Conservation (phyloP, 78 protist species). For the Protostelium mycophagum region DNA sequence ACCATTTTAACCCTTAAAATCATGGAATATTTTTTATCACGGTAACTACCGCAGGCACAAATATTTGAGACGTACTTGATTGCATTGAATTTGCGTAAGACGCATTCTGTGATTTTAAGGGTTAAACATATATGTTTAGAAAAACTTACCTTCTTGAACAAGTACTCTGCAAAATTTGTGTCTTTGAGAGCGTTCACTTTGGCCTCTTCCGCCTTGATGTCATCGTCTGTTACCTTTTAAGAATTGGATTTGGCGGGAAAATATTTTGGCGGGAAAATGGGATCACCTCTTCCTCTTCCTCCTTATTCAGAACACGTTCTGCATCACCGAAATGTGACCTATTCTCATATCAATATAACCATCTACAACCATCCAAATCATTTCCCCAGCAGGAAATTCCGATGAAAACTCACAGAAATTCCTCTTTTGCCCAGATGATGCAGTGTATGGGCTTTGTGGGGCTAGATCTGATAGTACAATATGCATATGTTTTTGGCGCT, state of each 20-base stretch:
- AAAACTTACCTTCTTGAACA: neutral
- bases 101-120: no score
- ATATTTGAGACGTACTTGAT: no score
- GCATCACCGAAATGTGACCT: neutral
- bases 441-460: constrained; percentile 97
- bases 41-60: no score
- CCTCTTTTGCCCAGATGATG: constrained; percentile 94
- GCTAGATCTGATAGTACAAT: constrained; percentile 95
- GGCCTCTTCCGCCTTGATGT: neutral
- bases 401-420: constrained; percentile 17
- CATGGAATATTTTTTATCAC: no score
- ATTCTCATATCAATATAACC: no score
- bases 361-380: no score
- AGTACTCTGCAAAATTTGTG: neutral
- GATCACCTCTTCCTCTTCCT: neutral
- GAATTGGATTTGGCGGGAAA: no score
- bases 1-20: no score
- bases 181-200: neutral
- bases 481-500: constrained; percentile 86
- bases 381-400: neutral
- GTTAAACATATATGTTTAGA: no score
- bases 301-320: neutral
- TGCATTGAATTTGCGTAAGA: no score
- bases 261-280: no score
- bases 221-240: neutral